Base-by-base conservation (phyloP, 1,284 basidiomycete species). In the Ustilago curta region DNA sequence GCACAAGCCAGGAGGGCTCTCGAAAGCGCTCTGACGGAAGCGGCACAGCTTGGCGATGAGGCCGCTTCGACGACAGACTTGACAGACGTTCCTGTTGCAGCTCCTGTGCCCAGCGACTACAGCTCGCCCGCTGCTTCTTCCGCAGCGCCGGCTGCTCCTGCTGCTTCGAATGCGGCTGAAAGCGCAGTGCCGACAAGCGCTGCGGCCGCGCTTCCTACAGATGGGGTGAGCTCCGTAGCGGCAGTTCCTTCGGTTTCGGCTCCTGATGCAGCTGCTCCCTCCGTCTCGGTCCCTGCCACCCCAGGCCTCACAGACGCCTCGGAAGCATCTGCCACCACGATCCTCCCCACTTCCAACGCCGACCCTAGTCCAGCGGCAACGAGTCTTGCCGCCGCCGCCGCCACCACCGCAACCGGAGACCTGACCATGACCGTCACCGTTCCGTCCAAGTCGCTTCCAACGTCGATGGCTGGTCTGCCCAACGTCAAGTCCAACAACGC, bases 381-480 rank as follows among this genome's bases (percentile, higher is more conserved):
- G 8, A 29, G 51, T 12, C 21, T 27, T n/a, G 25, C 40, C 9
- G 16, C 27, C 6, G 29, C 29, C 11, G 11, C 51, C 18, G 49
- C 51, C 18, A 43, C 63, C 32, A 32, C 45, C 12, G 45, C 68
- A 6, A 54, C 70, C 1, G 56, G 43, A 11, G 59, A 67, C 43
- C 29, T 67, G 5, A 69, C 66, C 6, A 64, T 74, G 70, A 74
- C 70, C 6, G 61, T 74, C 23, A 74, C 70, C 6, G 27, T 74
- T 5, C 64, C 70, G 4, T 49, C 64, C 31, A 61, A 62, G 19
- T 47, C 70, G 3, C 40, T 51, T 3, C 70, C 70, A 2, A 68
- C 70, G 3, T 62, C 59, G 21, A 27, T 59, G 7, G 45, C 60
- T 18, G 61, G 54, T 5, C 27, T 53, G 25, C 32, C 57, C 31